Base-by-base conservation (phyloP, 768 basidiomycete species). In the Chalciporus chontae region DNA sequence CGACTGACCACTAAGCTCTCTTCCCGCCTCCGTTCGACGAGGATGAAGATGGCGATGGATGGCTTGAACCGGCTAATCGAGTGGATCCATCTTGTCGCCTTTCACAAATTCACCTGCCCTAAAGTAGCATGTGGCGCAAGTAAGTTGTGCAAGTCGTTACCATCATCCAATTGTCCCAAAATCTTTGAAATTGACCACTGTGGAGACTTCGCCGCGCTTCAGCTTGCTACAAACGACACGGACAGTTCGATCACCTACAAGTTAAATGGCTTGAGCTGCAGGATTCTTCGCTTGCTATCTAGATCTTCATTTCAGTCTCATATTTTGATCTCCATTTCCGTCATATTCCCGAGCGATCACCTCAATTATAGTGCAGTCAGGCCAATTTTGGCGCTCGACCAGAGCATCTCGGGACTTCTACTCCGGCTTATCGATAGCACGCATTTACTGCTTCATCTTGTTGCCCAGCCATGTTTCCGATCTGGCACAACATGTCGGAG, bases 11-110 rank as follows among this genome's bases (percentile, higher is more conserved):
- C 79, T 71, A 67, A 75, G 81, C 73, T 73, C 78, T 77, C 71
- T 83, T 76, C 74, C 82, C 80, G 77, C 80, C 79, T 79, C 82
- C 73, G 76, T 73, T 75, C 68, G 69, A 77, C 69, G 73, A 79
- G 76, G 79, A 76, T 69, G 73, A 77, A 64, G 64, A 68, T 70
- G 69, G 69, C 65, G 69, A 69, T 70, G 62, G 53, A 53, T 48
- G 50, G 40, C 51, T 51, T 43, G 40, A 59, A 54, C 43, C 49
- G 47, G 37, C 49, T 53, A 54, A 64, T 67, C n/a, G n/a, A 48
- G n/a, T 27, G 42, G 37, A 42, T 46, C 43, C 27, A 40, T 51
- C 37, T 45, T 45, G 49, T 48, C 40, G 29, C 43, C 38, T 48
- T 45, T 56, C 39, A 40, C 37, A 55, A 58, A 57, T 49, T 53